Evolutionary conservation across 306 rosid genomes (phyloP), one percentile per base, ranked within the genome.

Genomic region (Oxytropis ochrocephala): DNA sequence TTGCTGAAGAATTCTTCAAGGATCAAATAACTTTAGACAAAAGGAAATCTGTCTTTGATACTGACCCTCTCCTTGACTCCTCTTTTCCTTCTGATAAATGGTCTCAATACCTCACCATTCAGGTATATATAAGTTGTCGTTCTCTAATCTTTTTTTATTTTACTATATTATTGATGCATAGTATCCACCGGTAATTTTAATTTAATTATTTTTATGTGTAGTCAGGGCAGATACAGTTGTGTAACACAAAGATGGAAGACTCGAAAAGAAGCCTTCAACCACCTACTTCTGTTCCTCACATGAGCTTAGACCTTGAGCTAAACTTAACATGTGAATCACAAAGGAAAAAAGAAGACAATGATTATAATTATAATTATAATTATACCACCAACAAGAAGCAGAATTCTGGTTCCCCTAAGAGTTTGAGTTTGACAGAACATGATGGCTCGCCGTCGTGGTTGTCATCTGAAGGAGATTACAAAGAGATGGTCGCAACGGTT

Each of bases 401-500:
- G 16, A 75, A 36, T 46, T 70, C 29, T 8, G 52, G 48, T 58
- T 72, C 63, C 6, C 19, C 75, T 6, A 67, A n/a, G 33, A 47
- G 57, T 64, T 73, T 61, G 33, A 47, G 57, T 64, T 73, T 61
- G 51, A 44, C 59, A 21, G 70, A 67, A 38, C 56, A 11, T 46
- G 68, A 30, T 50, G 64, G 73, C 38, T 16, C 78, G 56, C 81
- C 85, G 4, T 76, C 89, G 39, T 81, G 92, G 75, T 72, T 91
- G 79, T 61, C 81, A 76, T 67, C 81, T 0, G 90, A 83, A 14
- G 81, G 79, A 52, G 85, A 79, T 24, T 68, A 74, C 36, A 85
- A 79, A 47, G 96, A 91, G 71, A 94, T 94, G 97, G 88, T 87
- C 21, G 95, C 99, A 4, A 84, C 89, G 11, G 99, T 94, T 62